These are phyloP conservation scores for Thelonectria blattea DNA, from an alignment of 2,329 filamentous ascomycete genomes.

Conservation along the genomic window DNA sequence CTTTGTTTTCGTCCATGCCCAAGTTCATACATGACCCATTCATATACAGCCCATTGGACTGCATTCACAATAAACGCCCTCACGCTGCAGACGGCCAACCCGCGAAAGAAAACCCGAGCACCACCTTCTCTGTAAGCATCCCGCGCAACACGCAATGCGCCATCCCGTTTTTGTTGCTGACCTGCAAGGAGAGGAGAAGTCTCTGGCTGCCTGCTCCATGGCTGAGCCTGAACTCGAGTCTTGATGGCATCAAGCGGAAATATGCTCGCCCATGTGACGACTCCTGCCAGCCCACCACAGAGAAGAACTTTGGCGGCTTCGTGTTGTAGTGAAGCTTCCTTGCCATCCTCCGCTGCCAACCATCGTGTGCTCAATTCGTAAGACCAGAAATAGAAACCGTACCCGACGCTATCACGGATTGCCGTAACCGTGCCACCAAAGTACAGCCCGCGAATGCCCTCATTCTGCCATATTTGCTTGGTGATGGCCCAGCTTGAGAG, in stretches of 20 bases:
- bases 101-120: conserved; percentile 69
- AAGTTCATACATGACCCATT: conserved; percentile 77
- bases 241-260: conserved; percentile 94
- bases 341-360: conserved; percentile 41
- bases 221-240: conserved; percentile 85
- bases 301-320: conserved; percentile 71
- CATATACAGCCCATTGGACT: conserved; percentile 90
- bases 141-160: conserved; percentile 68
- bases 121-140: conserved; percentile 71
- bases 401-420: conserved; percentile 85
- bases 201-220: conserved; percentile 31
- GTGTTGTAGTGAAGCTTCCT: conserved; percentile 42
- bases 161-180: conserved; percentile 41
- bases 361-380: conserved; percentile 77
- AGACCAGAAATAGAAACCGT: conserved; percentile 96
- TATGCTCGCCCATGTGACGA: conserved; percentile 87
- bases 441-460: conserved; percentile 76
- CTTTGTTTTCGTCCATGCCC: conserved; percentile 36
- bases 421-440: conserved; percentile 82
- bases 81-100: conserved; percentile 80
- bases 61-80: conserved; percentile 93
- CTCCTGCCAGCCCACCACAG: conserved; percentile 85
- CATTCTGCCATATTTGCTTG: conserved; percentile 61
- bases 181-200: conserved; percentile 28
- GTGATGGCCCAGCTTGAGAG: conserved; percentile 69